phyloP scores from a whole-genome alignment of 768 basidiomycete genomes.

The Suillus weaverae region DNA sequence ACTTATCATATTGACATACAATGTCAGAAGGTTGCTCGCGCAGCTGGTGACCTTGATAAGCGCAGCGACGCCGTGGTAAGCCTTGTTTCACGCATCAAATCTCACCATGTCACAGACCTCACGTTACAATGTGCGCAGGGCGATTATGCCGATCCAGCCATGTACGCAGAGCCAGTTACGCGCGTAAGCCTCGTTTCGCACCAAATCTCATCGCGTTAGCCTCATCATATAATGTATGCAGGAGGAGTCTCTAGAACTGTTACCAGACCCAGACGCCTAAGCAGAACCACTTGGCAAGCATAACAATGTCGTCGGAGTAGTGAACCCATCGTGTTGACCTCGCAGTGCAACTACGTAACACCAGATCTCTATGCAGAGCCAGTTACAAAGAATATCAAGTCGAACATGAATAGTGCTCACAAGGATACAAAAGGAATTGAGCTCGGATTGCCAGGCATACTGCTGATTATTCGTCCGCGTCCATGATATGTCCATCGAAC shows the following conservation, averaged over 20 bases:
- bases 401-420: background rate
- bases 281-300: background rate
- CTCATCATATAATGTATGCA: background rate
- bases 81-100: background rate
- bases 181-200: background rate
- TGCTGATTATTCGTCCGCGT: background rate
- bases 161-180: background rate
- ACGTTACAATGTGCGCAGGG: background rate
- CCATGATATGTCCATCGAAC: background rate
- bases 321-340: background rate
- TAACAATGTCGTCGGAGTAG: background rate
- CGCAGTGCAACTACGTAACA: background rate
- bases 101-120: background rate
- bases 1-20: background rate
- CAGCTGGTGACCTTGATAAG: background rate
- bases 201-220: background rate
- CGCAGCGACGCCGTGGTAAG: background rate
- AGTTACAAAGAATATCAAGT: background rate
- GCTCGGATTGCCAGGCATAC: background rate
- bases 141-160: background rate
- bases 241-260: background rate
- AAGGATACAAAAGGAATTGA: background rate
- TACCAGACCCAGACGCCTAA: background rate
- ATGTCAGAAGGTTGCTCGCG: background rate
- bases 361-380: background rate